A percentile compares a stretch with the other conserved stretches of the same genome.
Evolutionary conservation across 345 rosid genomes (phyloP).

Genomic region (Excoecaria cochinchinensis): DNA sequence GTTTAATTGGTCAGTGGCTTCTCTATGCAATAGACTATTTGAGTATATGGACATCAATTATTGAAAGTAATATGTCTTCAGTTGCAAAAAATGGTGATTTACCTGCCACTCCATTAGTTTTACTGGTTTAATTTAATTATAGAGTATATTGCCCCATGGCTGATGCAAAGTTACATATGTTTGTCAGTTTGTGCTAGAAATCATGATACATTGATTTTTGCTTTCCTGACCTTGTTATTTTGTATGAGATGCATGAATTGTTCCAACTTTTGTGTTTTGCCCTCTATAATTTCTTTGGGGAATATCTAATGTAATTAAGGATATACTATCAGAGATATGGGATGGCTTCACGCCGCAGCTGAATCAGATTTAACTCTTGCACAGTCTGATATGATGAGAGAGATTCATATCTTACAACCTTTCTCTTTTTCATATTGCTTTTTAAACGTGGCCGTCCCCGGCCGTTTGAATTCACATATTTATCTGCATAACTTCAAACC

Average conservation of each 20-base stretch:
- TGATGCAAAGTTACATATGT: not conserved
- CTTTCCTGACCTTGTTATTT: not conserved
- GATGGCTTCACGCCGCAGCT: slow-evolving; percentile 77
- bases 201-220: not conserved
- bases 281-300: not conserved
- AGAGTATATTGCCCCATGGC: not conserved
- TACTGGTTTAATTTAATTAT: too few species aligned
- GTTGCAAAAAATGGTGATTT: not conserved
- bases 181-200: not conserved
- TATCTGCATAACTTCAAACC: not conserved
- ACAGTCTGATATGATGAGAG: slow-evolving; percentile 79
- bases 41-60: not conserved
- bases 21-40: not conserved
- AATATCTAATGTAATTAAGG: not conserved
- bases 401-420: slow-evolving; percentile 34
- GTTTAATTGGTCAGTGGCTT: too few species aligned
- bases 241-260: not conserved
- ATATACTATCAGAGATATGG: slow-evolving; percentile 62
- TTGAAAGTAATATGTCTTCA: not conserved
- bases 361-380: slow-evolving; percentile 63
- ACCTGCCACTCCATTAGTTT: not conserved
- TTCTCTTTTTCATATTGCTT: not conserved
- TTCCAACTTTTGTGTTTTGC: not conserved
- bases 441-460: not conserved
- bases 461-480: not conserved